phyloP scores from a whole-genome alignment of 208 protist genomes.

The Sergeia podlipaevii region DNA sequence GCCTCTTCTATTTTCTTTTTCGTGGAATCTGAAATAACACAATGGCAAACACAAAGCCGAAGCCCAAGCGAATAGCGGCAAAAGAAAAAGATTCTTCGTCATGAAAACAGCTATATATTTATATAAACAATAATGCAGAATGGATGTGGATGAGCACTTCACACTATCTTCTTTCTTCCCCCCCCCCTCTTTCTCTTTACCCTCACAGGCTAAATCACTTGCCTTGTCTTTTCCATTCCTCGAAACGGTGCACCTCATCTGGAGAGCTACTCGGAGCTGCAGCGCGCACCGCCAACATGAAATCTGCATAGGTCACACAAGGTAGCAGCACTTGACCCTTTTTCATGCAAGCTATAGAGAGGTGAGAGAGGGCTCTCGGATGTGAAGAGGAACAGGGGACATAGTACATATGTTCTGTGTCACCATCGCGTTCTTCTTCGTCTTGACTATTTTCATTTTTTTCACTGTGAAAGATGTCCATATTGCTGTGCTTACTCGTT shows the following conservation, averaged over 20 bases:
- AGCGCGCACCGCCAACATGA: constrained; percentile 27
- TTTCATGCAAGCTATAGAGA: constrained; percentile 2
- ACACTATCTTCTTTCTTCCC: too few relatives aligned
- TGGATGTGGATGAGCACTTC: constrained; percentile 1
- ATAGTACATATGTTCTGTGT: constrained; percentile 8
- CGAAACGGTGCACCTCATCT: constrained; percentile 41
- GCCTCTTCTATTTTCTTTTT: too few relatives aligned
- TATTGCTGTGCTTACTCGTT: constrained; percentile 18
- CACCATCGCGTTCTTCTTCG: not conserved
- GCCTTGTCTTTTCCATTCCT: constrained; percentile 28
- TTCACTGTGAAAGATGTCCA: constrained; percentile 7
- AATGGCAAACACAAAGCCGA: too few relatives aligned
- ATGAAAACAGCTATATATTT: not conserved
- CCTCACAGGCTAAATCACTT: not conserved
- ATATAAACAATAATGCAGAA: not conserved
- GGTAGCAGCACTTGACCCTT: constrained; percentile 22
- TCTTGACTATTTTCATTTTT: not conserved
- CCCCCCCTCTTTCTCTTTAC: too few relatives aligned
- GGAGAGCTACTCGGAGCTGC: constrained; percentile 45
- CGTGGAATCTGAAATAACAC: too few relatives aligned
- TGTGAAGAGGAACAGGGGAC: constrained; percentile 24
- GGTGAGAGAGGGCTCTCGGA: constrained; percentile 14
- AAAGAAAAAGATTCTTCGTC: too few relatives aligned
- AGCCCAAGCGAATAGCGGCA: too few relatives aligned
- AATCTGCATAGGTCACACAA: constrained; percentile 27